These are phyloP conservation scores for Fusarium circinatum DNA, from an alignment of 2,329 filamentous ascomycete genomes.

Conservation along the genomic window DNA sequence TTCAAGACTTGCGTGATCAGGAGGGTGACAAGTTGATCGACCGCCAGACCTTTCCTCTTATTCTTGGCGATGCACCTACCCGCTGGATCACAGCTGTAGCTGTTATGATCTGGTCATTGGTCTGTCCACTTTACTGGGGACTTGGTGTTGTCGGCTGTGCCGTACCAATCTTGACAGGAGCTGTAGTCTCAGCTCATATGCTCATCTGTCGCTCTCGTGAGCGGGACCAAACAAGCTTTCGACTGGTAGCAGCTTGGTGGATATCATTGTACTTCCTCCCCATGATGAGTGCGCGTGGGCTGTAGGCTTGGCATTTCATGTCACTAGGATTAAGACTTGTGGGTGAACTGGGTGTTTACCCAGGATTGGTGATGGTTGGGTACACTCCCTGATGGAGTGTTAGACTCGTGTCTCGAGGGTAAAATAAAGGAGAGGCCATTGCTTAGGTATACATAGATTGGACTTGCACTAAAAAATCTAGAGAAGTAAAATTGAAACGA, in stretches of 20 bases:
- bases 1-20: conserved; percentile 40
- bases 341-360: too few relatives aligned
- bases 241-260: conserved; percentile 36
- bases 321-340: neutral
- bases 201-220: conserved; percentile 18
- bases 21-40: conserved; percentile 39
- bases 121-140: conserved; percentile 32
- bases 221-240: conserved; percentile 25
- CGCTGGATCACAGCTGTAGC: conserved; percentile 31
- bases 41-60: conserved; percentile 37
- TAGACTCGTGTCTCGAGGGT: too few relatives aligned
- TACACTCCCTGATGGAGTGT: fast-evolving
- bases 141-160: conserved; percentile 8
- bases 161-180: neutral
- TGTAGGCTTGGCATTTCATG: neutral
- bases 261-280: conserved; percentile 31
- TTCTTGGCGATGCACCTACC: conserved; percentile 35
- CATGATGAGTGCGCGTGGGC: conserved; percentile 15
- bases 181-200: conserved; percentile 25
- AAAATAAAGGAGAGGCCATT: neutral
- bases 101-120: conserved; percentile 30
- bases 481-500: neutral
- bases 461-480: neutral
- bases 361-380: fast-evolving
- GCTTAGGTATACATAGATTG: too few relatives aligned